Base-by-base conservation (phyloP, 2,329 filamentous ascomycete species). In the Aureobasidium pullulans region DNA sequence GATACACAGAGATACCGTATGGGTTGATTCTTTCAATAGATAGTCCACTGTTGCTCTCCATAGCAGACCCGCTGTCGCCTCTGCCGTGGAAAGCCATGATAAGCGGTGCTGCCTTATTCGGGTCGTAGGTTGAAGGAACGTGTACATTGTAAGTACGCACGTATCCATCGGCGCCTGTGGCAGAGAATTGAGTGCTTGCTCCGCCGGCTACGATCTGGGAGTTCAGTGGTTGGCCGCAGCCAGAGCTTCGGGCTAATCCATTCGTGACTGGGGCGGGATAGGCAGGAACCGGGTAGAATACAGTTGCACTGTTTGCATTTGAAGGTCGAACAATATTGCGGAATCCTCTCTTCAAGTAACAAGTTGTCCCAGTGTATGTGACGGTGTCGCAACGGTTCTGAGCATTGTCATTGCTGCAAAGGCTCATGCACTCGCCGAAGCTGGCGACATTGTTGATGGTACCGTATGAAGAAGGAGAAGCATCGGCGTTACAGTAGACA, bases 71-170 rank as follows among this genome's bases (percentile, higher is more conserved):
- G 31, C 69, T 67, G 48, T 75, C 71, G 15, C 64, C 66, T 7
- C 73, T 71, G 4, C 78, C 79, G 59, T 81, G 78, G 63, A 75
- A 81, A 6, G 78, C 78, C 37, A 81, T 67, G 44, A 80, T 77
- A 29, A 81, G 59, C 1, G 76, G 72, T 0, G 72, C 66, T 1
- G 75, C 69, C 2, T 60, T 71, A 50, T 68, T 67, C 8, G 61
- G 59, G 19, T 75, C 63, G 67, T 79, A 80, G 42, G 66, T 69
- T 36, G 68, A 49, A 1, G 75, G 74, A 4, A 76, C 64, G 49
- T 75, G 71, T 10, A 77, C 63, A 15, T 68, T 69, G 54, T 73
- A 76, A 10, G 64, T 68, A n/a, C 73, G 72, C 13, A 66, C 58
- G 3, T 67, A 53, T 19, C 72, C 71, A 36, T 59, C 57, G 23